A percentile compares a stretch with the other conserved stretches of the same genome.
Evolutionary conservation across 179 eudicot genomes (phyloP).

Genomic region (Amaranthus tricolor): DNA sequence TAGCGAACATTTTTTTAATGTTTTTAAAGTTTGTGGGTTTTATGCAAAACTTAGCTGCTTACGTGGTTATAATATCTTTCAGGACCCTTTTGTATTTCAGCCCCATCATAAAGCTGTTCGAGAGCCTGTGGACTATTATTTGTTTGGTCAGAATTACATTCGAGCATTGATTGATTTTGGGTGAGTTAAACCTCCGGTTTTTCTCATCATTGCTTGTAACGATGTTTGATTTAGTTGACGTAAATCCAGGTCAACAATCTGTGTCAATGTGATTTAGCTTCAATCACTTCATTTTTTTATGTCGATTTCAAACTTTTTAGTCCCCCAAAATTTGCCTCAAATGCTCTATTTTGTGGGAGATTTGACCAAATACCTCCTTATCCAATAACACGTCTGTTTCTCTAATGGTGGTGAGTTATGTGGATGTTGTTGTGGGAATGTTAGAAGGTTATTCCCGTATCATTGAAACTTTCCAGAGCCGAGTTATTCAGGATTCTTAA

Average conservation of each 20-base stretch:
- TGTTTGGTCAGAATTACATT: constrained; percentile 81
- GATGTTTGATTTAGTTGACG: neutral
- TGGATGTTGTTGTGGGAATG: neutral
- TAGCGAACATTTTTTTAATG: neutral
- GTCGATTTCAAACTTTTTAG: too few relatives aligned
- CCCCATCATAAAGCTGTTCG: constrained; percentile 87
- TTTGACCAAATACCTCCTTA: too few relatives aligned
- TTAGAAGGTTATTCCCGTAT: neutral
- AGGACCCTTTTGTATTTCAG: constrained; percentile 81
- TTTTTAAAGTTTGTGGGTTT: neutral
- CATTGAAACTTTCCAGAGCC: neutral
- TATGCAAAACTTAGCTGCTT: constrained; percentile 19
- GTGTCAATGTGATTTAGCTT: neutral
- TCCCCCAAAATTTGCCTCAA: too few relatives aligned
- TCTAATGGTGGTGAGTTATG: neutral
- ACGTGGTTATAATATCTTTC: constrained; percentile 32
- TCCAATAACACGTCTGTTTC: neutral
- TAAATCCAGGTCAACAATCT: neutral
- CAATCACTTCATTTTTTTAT: too few relatives aligned
- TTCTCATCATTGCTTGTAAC: constrained; percentile 7
- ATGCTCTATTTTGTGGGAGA: too few relatives aligned
- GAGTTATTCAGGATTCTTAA: neutral
- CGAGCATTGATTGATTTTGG: constrained; percentile 85
- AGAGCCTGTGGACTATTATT: constrained; percentile 85
- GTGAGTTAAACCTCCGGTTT: constrained; percentile 38